These are phyloP conservation scores for Salix purpurea DNA, from an alignment of 345 rosid genomes.

Conservation along the genomic window DNA sequence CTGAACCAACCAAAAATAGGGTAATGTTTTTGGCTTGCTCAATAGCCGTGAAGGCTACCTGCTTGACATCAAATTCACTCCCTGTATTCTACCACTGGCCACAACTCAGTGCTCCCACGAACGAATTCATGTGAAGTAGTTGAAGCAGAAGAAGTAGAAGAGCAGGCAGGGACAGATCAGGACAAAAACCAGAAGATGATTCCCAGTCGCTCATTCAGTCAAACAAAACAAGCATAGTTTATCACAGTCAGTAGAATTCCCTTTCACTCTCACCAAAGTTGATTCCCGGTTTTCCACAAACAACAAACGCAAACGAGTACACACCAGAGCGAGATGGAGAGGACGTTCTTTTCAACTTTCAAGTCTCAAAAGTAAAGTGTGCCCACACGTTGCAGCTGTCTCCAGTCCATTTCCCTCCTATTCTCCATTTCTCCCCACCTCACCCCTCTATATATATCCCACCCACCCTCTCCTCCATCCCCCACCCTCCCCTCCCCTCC, in stretches of 20 bases:
- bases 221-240: too few relatives aligned
- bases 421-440: neutral
- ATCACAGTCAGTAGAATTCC: too few relatives aligned
- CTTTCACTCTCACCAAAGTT: neutral
- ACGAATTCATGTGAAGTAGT: too few relatives aligned
- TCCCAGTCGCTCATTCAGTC: too few relatives aligned
- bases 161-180: too few relatives aligned
- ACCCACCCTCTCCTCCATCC: neutral
- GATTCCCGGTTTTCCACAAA: neutral
- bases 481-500: neutral
- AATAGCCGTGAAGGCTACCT: too few relatives aligned
- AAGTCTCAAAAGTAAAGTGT: neutral
- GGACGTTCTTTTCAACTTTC: neutral
- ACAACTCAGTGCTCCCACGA: neutral
- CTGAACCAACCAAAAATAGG: too few relatives aligned
- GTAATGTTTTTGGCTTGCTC: too few relatives aligned
- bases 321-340: neutral
- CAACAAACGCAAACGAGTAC: neutral
- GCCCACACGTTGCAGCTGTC: slow-evolving; percentile 34
- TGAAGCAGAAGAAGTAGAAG: too few relatives aligned
- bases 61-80: neutral
- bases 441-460: neutral
- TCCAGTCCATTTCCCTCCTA: slow-evolving; percentile 24
- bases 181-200: too few relatives aligned
- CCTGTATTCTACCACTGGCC: neutral